A percentile compares a stretch with the other conserved stretches of the same genome.
Conservation (phyloP, 768 basidiomycete genomes). For the Lyophyllum shimeji region DNA sequence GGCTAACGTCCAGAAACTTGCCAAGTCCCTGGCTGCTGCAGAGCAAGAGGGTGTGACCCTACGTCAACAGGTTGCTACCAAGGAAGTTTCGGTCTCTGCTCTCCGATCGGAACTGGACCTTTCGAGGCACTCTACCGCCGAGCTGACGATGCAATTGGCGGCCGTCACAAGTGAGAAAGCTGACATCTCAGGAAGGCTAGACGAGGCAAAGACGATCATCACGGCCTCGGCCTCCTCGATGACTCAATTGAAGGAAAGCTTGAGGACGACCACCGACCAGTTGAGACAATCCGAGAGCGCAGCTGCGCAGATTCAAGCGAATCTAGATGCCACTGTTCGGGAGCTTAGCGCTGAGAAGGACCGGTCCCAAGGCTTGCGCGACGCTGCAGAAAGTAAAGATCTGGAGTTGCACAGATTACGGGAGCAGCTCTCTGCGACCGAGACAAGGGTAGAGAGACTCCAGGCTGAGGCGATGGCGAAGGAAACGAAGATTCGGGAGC, state of each 20-base stretch:
- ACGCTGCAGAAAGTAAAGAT: constrained; percentile 5
- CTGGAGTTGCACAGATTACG: constrained; percentile 12
- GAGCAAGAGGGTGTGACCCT: not conserved
- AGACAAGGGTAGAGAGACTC: constrained; percentile 12
- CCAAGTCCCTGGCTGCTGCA: not conserved
- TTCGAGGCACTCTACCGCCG: constrained; percentile 15
- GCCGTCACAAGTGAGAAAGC: constrained; percentile 10
- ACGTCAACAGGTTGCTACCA: not conserved
- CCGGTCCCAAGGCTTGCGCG: constrained; percentile 9
- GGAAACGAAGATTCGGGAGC: constrained; percentile 7
- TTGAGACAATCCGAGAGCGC: constrained; percentile 3
- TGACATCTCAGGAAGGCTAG: constrained; percentile 5
- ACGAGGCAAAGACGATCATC: constrained; percentile 11
- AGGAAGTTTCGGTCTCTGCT: not conserved
- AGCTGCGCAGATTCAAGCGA: constrained; percentile 9
- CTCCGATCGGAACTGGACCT: constrained; percentile 7
- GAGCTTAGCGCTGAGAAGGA: constrained; percentile 12
- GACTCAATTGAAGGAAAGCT: constrained; percentile 4
- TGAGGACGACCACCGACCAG: constrained; percentile 4
- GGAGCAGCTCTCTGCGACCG: constrained; percentile 8
- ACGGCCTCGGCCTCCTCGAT: constrained; percentile 3
- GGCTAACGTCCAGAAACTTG: not conserved
- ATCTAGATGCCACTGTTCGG: constrained; percentile 5
- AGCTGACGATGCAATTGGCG: constrained; percentile 12
- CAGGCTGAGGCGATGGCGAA: constrained; percentile 3